A percentile compares a stretch with the other conserved stretches of the same genome.
phyloP scores from a whole-genome alignment of 148 eudicot species.

The Suaeda aralocaspica region DNA sequence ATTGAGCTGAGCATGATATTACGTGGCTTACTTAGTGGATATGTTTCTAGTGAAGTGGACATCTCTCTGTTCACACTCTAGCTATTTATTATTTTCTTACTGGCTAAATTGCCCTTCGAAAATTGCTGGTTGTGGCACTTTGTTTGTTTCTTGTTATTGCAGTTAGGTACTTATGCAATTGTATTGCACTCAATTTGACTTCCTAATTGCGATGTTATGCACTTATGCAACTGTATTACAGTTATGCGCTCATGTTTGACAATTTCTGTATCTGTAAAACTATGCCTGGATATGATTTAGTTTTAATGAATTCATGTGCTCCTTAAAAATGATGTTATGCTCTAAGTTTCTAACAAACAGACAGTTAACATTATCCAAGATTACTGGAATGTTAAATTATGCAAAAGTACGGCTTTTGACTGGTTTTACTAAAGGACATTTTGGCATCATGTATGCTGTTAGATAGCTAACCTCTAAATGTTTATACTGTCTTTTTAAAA shows the following conservation, averaged over 20 bases:
- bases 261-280: neutral
- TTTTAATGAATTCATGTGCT: neutral
- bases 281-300: neutral
- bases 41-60: slow-evolving; percentile 9
- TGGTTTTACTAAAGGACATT: neutral
- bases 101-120: no score
- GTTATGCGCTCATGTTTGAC: neutral
- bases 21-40: slow-evolving; percentile 28
- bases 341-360: neutral
- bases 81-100: no score
- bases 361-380: neutral
- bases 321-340: neutral
- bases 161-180: slow-evolving; percentile 4
- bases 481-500: no score
- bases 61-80: slow-evolving; percentile 17
- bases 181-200: neutral
- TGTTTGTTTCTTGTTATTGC: neutral
- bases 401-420: neutral
- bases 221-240: no score
- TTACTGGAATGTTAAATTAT: neutral
- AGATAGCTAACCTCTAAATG: neutral
- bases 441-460: neutral
- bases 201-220: no score
- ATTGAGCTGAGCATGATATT: slow-evolving; percentile 14
- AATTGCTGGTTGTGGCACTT: no score